Evolutionary conservation across 2,329 filamentous ascomycete species (phyloP), one percentile per base, ranked within the genome.

Genomic region (Alternaria viburni): DNA sequence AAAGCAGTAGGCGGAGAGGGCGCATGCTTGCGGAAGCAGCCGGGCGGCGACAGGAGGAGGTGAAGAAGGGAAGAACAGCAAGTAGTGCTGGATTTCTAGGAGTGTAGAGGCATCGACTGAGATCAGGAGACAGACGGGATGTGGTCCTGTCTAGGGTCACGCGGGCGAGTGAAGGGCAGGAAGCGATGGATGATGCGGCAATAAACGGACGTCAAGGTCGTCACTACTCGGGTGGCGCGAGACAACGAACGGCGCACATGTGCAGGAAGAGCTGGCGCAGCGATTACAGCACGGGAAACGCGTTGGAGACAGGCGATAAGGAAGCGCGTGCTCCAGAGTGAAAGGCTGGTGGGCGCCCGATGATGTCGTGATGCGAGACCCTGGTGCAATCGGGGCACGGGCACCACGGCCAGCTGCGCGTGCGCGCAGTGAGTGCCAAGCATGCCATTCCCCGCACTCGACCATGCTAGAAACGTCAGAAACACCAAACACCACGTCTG

Each of bases 1-100:
- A 80, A 23, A 84, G 78, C 75, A 79, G 69, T 55, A 78, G 68
- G 47, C 75, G 71, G 30, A 78, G 70, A 57, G 75, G 77, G 65
- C 77, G 77, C 77, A 80, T 80, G 69, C 26, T 76, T 72, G 67
- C 62, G 57, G 61, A 30, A 6, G 52, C 26, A 47, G 62, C 19
- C 45, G 51, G 46, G 13, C 54, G 54, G 60, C 41, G 45, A 61
- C 43, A 61, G 57, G 54, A n/a, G 60, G 41, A 43, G 58, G 46
- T 32, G 45, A 30, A 30, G 44, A 32, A 49, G 47, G 26, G 25
- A 55, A 59, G 62, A 65, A 63, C 73, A 74, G 73, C 73, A 74
- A 65, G 54, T 63, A 45, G 65, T 69, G 75, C 74, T 71, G 67
- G 45, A 63, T 55, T 47, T 65, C 51, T 69, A 70, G 32, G 32